Conservation (phyloP, 2,329 filamentous ascomycete genomes). For the Hypoxylon sp. region DNA sequence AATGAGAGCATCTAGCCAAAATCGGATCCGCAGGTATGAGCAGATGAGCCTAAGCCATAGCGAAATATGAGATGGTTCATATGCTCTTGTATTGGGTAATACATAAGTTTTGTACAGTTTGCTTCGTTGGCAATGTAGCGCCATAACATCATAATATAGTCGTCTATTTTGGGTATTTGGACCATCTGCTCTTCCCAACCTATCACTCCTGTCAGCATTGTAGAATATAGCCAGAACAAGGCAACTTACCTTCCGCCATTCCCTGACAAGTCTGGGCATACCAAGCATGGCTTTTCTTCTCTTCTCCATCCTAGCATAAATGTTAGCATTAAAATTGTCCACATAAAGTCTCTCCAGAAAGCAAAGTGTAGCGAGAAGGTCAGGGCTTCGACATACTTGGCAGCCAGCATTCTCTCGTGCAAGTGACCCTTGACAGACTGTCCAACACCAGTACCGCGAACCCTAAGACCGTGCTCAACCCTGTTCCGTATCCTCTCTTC, state of each 20-base stretch:
- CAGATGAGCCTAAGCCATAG: not conserved
- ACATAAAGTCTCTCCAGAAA: not conserved
- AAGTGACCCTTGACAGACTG: conserved; percentile 95
- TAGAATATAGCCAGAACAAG: conserved; percentile 1
- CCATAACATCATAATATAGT: conserved; percentile 31
- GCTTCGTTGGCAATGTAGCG: conserved; percentile 31
- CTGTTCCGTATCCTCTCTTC: conserved; percentile 78
- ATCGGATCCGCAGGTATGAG: not conserved
- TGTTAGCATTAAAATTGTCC: conserved; percentile 53
- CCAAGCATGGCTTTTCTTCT: conserved; percentile 92
- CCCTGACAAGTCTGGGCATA: conserved; percentile 92
- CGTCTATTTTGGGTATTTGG: conserved; percentile 69
- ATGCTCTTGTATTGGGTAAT: conserved; percentile 44
- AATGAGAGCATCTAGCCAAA: too few relatives aligned
- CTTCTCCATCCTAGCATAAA: conserved; percentile 78
- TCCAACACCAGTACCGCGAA: conserved; percentile 94
- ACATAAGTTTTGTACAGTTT: conserved; percentile 52
- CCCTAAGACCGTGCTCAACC: conserved; percentile 83
- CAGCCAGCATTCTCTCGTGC: conserved; percentile 89
- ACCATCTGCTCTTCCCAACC: conserved; percentile 70
- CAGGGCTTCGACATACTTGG: conserved; percentile 68
- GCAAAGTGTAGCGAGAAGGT: conserved; percentile 4
- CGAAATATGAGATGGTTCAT: conserved; percentile 14
- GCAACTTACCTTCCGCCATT: conserved; percentile 90
- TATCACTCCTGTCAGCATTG: conserved; percentile 58